A percentile compares a stretch with the other conserved stretches of the same genome.
Evolutionary conservation across 805 yeast species (phyloP).

Genomic region (Myxozyma lipomycoides): DNA sequence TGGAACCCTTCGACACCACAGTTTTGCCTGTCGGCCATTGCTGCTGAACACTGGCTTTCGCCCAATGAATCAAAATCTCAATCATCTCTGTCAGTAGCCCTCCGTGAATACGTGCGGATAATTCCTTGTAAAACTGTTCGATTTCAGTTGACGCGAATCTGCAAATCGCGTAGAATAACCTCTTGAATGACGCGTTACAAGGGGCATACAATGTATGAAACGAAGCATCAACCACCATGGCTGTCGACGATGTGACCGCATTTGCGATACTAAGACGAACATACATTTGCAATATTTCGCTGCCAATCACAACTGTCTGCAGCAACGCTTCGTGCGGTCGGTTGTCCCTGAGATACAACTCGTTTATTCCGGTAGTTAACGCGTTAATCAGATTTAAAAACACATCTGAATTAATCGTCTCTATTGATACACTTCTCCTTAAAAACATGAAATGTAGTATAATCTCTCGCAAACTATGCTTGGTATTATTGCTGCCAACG

Average conservation of each 20-base stretch:
- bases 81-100: background rate
- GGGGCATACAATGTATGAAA: conserved; percentile 15
- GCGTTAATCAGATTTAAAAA: conserved; percentile 6
- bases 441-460: too few relatives aligned
- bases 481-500: too few relatives aligned
- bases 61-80: conserved; percentile 9
- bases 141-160: background rate
- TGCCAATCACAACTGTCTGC: background rate
- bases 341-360: background rate
- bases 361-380: conserved; percentile 8
- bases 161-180: conserved; percentile 6
- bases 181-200: conserved; percentile 10
- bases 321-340: background rate
- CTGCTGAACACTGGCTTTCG: conserved; percentile 5
- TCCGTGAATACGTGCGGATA: background rate
- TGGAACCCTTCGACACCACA: background rate
- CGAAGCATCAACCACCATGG: conserved; percentile 7
- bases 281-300: conserved; percentile 2
- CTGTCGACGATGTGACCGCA: conserved; percentile 2
- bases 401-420: conserved; percentile 5
- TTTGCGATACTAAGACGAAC: background rate
- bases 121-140: background rate
- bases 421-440: too few relatives aligned
- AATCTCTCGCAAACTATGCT: too few relatives aligned
- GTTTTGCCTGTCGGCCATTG: conserved; percentile 20